Base-by-base conservation (phyloP, 257 asterid species). In the Leptodermis oblonga region DNA sequence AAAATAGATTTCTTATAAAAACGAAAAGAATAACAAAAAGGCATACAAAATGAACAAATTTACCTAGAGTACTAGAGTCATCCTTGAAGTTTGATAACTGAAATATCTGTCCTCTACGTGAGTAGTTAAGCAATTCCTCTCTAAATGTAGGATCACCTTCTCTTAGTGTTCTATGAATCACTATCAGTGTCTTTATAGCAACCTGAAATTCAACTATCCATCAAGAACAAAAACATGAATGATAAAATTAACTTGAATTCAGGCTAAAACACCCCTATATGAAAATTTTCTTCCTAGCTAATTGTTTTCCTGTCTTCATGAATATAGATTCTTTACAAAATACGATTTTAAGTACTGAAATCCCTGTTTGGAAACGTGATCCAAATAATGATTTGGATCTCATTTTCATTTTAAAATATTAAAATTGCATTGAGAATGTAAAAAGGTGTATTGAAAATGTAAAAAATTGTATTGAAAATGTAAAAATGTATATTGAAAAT, bases 81-180 rank as follows among this genome's bases (percentile, higher is more conserved):
- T 92, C 97, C 80, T 88, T 92, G 84, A 90, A 92, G 82, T 90
- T 84, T 56, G 96, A 84, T 65, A 86, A 70, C 62, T 83, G 88
- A 31, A 90, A 84, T 56, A 92, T 37, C 68, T 83, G 82, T 71
- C 95, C 96, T 72, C 98, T 81, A 66, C 79, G 84, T 59, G 93
- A 76, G 78, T 84, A 81, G 72, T 82, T 83, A 52, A 80, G 34
- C 51, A 92, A 70, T 76, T 90, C 95, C 73, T 88, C 95, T 79
- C 82, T 86, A 78, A 90, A 92, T 72, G 87, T 84, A 13, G 87
- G 83, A 82, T 92, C 98, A 4, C 90, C 93, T 78, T 92, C 98
- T 79, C 98, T 79, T 74, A 92, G 48, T 70, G 88, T 79, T 77
- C 97, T 80, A 78, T 92, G 98, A 53, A 88, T 73, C 58, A 92